phyloP scores from a whole-genome alignment of 2,329 filamentous ascomycete species.

The Ophiosphaerella narmari region DNA sequence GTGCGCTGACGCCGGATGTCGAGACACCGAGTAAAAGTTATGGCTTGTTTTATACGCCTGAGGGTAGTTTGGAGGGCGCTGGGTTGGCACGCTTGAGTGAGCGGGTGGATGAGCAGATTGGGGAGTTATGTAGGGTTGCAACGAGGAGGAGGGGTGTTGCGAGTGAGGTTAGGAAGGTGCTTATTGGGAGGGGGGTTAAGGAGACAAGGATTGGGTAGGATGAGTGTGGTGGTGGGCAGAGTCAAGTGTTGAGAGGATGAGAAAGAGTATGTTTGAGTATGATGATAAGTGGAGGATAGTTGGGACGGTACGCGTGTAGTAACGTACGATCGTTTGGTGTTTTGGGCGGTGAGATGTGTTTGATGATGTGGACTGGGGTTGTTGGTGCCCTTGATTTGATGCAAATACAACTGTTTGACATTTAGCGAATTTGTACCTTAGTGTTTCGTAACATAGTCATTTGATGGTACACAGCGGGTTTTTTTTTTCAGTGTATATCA shows the following conservation, averaged over 20 bases:
- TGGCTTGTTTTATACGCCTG: constrained; percentile 42
- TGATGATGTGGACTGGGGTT: too few species aligned
- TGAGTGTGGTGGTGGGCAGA: background rate
- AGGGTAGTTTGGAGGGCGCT: constrained; percentile 29
- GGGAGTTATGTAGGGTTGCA: constrained; percentile 40
- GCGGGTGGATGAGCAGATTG: constrained; percentile 48
- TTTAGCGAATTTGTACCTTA: too few species aligned
- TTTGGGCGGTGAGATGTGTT: background rate
- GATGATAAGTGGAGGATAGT: constrained; percentile 15
- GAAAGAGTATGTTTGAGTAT: constrained; percentile 23
- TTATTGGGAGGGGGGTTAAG: constrained; percentile 42
- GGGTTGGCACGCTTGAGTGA: constrained; percentile 43
- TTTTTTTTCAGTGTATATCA: too few species aligned
- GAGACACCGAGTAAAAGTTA: constrained; percentile 35
- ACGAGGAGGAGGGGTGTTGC: constrained; percentile 47
- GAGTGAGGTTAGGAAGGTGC: constrained; percentile 42
- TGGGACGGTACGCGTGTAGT: too few species aligned
- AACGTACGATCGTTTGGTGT: too few species aligned
- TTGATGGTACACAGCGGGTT: too few species aligned
- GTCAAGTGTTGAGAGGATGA: too few species aligned
- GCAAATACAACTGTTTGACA: too few species aligned
- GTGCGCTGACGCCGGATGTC: constrained; percentile 36
- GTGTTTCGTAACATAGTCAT: too few species aligned
- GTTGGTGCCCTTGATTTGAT: too few species aligned
- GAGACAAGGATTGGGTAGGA: constrained; percentile 23